These are phyloP conservation scores for Aspergillus kassunensis DNA, from an alignment of 495 filamentous ascomycete species.

Conservation along the genomic window DNA sequence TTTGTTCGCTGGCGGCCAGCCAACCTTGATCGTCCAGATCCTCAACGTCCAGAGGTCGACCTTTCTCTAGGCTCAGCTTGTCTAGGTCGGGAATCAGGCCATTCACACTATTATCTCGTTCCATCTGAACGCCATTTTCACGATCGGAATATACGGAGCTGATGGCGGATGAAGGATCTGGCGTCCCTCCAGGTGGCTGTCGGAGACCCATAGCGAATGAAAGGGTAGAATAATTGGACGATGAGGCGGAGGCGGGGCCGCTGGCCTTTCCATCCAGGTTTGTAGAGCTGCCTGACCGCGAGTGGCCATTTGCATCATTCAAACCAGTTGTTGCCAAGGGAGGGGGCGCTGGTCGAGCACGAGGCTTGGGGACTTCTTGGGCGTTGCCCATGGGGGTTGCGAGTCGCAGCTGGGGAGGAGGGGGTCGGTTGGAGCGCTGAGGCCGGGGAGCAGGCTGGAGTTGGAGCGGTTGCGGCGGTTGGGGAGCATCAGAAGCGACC, in stretches of 20 bases:
- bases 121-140: slow-evolving; percentile 64
- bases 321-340: slow-evolving; percentile 52
- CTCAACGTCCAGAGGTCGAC: slow-evolving; percentile 78
- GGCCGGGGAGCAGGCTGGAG: slow-evolving; percentile 26
- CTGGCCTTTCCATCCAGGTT: slow-evolving; percentile 69
- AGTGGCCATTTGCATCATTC: slow-evolving; percentile 72
- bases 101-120: slow-evolving; percentile 67
- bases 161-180: slow-evolving; percentile 86
- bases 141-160: slow-evolving; percentile 77
- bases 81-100: slow-evolving; percentile 67
- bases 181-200: slow-evolving; percentile 59
- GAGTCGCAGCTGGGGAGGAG: slow-evolving; percentile 69
- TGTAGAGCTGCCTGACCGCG: slow-evolving; percentile 68
- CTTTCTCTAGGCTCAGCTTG: slow-evolving; percentile 72
- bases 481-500: slow-evolving; percentile 26
- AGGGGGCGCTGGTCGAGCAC: slow-evolving; percentile 49
- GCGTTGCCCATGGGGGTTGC: slow-evolving; percentile 79
- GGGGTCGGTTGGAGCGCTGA: slow-evolving; percentile 44
- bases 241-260: slow-evolving; percentile 76
- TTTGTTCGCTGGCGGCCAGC: slow-evolving; percentile 85
- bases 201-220: slow-evolving; percentile 65
- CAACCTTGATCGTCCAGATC: slow-evolving; percentile 93
- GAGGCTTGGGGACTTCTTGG: slow-evolving; percentile 57
- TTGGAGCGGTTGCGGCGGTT: slow-evolving; percentile 22
- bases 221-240: slow-evolving; percentile 71